Conservation (phyloP, 371 early-diverging fungal genomes). For the Actinomortierella wolfii region DNA sequence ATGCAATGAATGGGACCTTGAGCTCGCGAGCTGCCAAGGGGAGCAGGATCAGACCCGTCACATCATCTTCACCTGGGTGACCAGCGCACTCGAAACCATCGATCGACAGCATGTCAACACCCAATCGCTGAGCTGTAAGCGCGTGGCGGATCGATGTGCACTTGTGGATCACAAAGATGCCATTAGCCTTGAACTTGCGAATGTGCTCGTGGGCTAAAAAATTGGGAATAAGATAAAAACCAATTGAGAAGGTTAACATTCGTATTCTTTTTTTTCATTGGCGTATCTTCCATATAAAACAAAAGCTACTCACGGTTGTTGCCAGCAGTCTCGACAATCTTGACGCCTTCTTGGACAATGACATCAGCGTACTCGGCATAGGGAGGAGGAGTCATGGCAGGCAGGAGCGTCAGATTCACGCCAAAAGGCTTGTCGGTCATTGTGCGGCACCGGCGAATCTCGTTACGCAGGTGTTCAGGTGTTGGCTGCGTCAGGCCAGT, state of each 20-base stretch:
- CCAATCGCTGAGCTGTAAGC: conserved; percentile 63
- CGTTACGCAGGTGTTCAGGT: conserved; percentile 76
- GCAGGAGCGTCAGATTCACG: conserved; percentile 74
- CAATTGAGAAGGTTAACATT: neutral
- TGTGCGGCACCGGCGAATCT: conserved; percentile 73
- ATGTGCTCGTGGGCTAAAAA: conserved; percentile 67
- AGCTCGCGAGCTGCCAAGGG: conserved; percentile 71
- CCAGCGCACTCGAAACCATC: conserved; percentile 88
- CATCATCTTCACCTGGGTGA: conserved; percentile 86
- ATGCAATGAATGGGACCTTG: conserved; percentile 74
- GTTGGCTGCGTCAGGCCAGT: conserved; percentile 73
- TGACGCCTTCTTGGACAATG: conserved; percentile 79
- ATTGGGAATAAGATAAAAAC: neutral
- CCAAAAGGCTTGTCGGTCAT: conserved; percentile 83
- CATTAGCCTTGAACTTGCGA: conserved; percentile 77
- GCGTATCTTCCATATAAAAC: no score
- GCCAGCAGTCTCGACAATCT: conserved; percentile 79
- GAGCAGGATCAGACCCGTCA: conserved; percentile 73
- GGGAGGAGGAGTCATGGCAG: conserved; percentile 76
- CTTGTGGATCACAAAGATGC: conserved; percentile 76
- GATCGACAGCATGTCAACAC: conserved; percentile 70
- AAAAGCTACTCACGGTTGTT: conserved; percentile 66
- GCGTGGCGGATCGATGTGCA: conserved; percentile 81
- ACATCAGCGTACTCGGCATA: conserved; percentile 76
- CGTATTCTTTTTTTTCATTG: no score